Percentiles rank a stretch among this genome's conserved stretches.
These are phyloP conservation scores for Sporothrix schenckii DNA, from an alignment of 2,329 filamentous ascomycete species.

Conservation along the genomic window DNA sequence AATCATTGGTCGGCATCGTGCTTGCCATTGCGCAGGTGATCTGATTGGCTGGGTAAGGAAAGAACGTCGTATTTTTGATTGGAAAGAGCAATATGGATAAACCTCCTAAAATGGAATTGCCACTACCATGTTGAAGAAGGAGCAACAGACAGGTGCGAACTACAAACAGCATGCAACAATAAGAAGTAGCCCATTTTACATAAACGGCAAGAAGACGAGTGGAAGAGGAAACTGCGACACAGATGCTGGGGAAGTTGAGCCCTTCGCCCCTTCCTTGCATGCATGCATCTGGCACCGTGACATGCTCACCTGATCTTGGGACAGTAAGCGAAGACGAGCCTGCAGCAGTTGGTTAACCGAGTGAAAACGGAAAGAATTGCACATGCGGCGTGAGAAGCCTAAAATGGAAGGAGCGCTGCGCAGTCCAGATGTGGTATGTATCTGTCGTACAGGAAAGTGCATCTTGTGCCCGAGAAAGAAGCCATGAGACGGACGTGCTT, in stretches of 20 bases:
- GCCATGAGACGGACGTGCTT: background rate
- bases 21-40: background rate
- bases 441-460: background rate
- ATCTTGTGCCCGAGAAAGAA: background rate
- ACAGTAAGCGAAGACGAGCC: background rate
- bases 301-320: conserved; percentile 1
- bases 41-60: conserved; percentile 23
- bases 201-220: background rate
- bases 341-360: background rate
- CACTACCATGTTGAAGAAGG: conserved; percentile 1
- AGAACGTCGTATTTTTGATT: background rate
- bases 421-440: background rate
- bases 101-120: background rate
- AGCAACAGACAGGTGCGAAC: background rate
- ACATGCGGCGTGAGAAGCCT: background rate
- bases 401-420: conserved; percentile 10
- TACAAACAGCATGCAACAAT: background rate
- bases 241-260: background rate
- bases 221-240: background rate
- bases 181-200: background rate
- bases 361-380: background rate
- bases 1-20: background rate
- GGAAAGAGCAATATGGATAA: conserved; percentile 30
- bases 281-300: conserved; percentile 17
- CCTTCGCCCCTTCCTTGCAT: conserved; percentile 9